Evolutionary conservation across 2,329 filamentous ascomycete genomes (phyloP).

Genomic region (Sporothrix luriei): DNA sequence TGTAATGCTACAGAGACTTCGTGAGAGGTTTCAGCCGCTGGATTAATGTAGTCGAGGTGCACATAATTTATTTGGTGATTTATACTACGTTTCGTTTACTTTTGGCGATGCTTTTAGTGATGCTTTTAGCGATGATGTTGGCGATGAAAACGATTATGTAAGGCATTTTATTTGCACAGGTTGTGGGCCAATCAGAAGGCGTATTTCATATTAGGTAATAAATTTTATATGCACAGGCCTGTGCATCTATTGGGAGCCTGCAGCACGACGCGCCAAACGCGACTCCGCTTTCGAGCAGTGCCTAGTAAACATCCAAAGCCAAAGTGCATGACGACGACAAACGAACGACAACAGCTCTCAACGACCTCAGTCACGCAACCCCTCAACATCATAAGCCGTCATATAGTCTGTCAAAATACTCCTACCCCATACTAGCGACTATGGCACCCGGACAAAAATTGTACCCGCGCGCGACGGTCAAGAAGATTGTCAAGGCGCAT

Average conservation of each 20-base stretch:
- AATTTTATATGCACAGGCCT: neutral
- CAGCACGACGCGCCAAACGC: slow-evolving; percentile 26
- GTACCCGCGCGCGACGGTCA: slow-evolving; percentile 81
- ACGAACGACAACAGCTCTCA: neutral
- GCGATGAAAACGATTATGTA: neutral
- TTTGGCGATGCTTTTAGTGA: neutral
- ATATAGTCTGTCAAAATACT: neutral
- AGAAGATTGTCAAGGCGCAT: slow-evolving; percentile 88
- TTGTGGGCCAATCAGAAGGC: neutral
- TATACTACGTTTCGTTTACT: neutral
- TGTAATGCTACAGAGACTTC: too few relatives aligned
- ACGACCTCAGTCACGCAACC: neutral
- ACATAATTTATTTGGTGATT: too few relatives aligned
- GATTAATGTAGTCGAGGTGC: too few relatives aligned
- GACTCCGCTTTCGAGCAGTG: slow-evolving; percentile 15
- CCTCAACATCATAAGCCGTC: neutral
- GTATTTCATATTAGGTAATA: neutral
- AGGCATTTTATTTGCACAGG: neutral
- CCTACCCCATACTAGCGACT: neutral
- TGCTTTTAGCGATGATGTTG: neutral
- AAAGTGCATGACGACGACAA: slow-evolving; percentile 5
- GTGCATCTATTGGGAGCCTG: too few relatives aligned
- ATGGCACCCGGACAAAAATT: slow-evolving; percentile 71
- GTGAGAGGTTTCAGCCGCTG: too few relatives aligned
- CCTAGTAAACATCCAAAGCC: neutral